Percentiles rank a stretch among this genome's conserved stretches.
phyloP scores from a whole-genome alignment of 768 basidiomycete genomes.

The Termitomyces bulborhizus region DNA sequence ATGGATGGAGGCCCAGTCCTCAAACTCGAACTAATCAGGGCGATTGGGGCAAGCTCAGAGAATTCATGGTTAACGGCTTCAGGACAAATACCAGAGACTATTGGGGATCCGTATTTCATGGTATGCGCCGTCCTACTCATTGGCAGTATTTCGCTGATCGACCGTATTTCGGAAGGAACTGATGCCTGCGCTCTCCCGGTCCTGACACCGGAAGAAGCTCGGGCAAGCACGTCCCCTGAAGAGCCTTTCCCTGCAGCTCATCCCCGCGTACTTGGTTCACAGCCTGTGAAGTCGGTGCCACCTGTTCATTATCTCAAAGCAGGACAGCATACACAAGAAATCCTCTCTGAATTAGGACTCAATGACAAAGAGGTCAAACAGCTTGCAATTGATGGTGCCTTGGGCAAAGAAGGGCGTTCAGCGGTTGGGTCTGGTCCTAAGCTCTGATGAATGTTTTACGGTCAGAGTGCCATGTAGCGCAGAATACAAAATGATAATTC shows the following conservation, averaged over 20 bases:
- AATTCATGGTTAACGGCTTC: conserved; percentile 64
- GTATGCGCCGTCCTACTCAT: conserved; percentile 30
- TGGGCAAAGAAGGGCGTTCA: conserved; percentile 27
- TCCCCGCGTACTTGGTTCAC: conserved; percentile 33
- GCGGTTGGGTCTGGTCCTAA: conserved; percentile 14
- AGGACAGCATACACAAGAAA: conserved; percentile 47
- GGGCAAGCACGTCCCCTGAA: conserved; percentile 29
- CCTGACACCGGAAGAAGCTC: conserved; percentile 57
- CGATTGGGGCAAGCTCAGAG: conserved; percentile 51
- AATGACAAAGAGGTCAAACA: conserved; percentile 29
- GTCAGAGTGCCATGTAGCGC: background rate
- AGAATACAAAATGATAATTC: too few relatives aligned
- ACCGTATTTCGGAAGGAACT: conserved; percentile 34
- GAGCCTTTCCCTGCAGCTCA: conserved; percentile 44
- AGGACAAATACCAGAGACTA: conserved; percentile 51
- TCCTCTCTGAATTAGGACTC: conserved; percentile 49
- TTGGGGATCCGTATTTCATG: conserved; percentile 65
- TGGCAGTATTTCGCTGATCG: background rate
- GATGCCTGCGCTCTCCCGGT: conserved; percentile 73
- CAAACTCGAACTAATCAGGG: conserved; percentile 37
- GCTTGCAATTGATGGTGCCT: conserved; percentile 41
- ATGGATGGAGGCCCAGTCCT: conserved; percentile 50
- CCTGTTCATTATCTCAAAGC: conserved; percentile 26
- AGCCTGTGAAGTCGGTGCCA: conserved; percentile 8
- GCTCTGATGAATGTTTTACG: conserved; percentile 5